Evolutionary conservation across 768 basidiomycete species (phyloP), one percentile per base, ranked within the genome.

Genomic region (Lactarius deliciosus): DNA sequence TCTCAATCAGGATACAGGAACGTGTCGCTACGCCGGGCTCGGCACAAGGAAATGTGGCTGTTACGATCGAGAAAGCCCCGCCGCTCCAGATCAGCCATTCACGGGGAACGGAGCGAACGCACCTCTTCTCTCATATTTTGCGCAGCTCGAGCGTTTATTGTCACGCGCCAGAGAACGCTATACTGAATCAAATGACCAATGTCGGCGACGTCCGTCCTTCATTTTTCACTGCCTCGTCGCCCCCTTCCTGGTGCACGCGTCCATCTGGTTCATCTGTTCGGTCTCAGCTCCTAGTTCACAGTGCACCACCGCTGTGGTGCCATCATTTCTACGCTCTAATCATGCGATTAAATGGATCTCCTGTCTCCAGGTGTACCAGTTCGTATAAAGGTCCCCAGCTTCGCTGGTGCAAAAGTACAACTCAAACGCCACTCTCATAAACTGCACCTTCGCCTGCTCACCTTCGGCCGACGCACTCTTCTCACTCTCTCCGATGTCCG

Each of bases 401-500:
- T 25, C 5, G 11, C 50, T 15, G 22, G 9, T 15, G 13, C 22
- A 22, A 53, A 53, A 0, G 22, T 53, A 53, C 13, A 53, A 53
- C 50, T 53, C 50, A 25, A 53, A 50, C 47, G 22, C 47, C 47
- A 5, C 47, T 6, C 22, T 25, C 50, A 25, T 13, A 15, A 25
- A 28, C 10, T 25, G 25, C 25, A 28, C 13, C 50, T 53, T 53
- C 50, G 3, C 22, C 50, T 5, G 50, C 13, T 25, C 13, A 53
- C 22, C 55, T 61, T 30, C 61, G 32, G 25, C 30, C 5, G 5
- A 45, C 38, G n/a, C 28, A 45, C 16, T 1, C 15, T 25, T 5
- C 32, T 36, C 30, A 9, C 56, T 8, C 43, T 15, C 56, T 20
- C 45, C 38, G 15, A 68, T 68, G 68, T 69, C 67, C 1, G 57